A percentile compares a stretch with the other conserved stretches of the same genome.
These are phyloP conservation scores for Cutaneotrichosporon cyanovorans DNA, from an alignment of 1,284 basidiomycete genomes.

Conservation along the genomic window DNA sequence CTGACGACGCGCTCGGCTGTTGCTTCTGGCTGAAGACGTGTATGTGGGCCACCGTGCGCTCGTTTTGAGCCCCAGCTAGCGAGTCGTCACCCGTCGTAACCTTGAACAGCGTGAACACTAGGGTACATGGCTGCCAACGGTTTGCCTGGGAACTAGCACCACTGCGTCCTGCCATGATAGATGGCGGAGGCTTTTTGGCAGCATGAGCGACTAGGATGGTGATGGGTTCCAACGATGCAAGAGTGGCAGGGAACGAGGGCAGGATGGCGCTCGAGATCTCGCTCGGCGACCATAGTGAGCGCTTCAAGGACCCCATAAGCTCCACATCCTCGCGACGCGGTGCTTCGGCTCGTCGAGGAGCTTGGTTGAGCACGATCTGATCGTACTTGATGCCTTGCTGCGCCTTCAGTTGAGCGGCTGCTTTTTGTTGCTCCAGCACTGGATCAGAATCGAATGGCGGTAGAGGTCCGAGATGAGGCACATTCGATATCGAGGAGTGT, in stretches of 20 bases:
- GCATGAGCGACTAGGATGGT: conserved; percentile 22
- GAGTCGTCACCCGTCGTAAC: conserved; percentile 8
- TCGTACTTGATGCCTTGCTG: no score
- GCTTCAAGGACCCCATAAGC: neutral
- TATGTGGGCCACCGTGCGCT: conserved; percentile 17
- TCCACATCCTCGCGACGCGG: no score
- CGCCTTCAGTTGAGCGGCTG: no score
- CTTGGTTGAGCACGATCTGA: no score
- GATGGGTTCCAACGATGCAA: conserved; percentile 23
- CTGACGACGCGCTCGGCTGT: neutral
- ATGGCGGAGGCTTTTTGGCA: conserved; percentile 6
- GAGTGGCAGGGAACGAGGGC: conserved; percentile 25
- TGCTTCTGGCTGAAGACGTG: conserved; percentile 11
- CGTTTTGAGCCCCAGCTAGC: conserved; percentile 1
- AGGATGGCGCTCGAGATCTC: conserved; percentile 20
- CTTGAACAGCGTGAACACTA: conserved; percentile 19
- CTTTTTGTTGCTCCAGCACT: no score
- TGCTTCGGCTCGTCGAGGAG: no score
- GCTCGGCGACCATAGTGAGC: conserved; percentile 2
- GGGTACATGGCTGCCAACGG: conserved; percentile 15
- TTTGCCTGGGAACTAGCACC: no score
- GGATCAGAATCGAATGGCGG: neutral
- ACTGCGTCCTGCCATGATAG: neutral
- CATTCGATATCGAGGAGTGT: conserved; percentile 1
- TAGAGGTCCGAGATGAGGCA: conserved; percentile 7